Percentiles rank a stretch among this genome's conserved stretches.
Conservation (phyloP, 306 rosid genomes). For the Acmispon strigosus region DNA sequence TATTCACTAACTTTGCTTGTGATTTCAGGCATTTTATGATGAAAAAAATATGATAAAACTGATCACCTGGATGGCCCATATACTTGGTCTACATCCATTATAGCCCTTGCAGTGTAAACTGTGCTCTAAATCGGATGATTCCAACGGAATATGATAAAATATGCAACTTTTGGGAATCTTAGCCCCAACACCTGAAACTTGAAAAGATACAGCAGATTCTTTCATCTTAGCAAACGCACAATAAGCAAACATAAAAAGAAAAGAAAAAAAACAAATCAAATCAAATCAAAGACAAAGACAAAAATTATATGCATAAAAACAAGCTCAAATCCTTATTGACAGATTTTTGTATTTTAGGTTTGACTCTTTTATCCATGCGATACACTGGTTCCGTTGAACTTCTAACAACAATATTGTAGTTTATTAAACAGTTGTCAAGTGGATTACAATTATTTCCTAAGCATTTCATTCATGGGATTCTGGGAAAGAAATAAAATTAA, state of each 20-base stretch:
- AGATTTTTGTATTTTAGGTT: neutral
- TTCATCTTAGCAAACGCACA: neutral
- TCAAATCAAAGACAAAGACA: neutral
- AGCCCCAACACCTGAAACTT: conserved; percentile 53
- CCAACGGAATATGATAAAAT: conserved; percentile 54
- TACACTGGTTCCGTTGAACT: neutral
- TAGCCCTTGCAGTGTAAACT: conserved; percentile 47
- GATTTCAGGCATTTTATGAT: neutral
- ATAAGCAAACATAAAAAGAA: neutral
- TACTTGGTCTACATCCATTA: conserved; percentile 56
- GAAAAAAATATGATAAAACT: neutral
- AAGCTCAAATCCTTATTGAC: neutral
- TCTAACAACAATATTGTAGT: neutral
- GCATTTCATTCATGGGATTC: neutral
- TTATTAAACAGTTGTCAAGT: neutral
- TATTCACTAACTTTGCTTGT: neutral
- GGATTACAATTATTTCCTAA: neutral
- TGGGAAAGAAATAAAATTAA: neutral
- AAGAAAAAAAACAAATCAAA: neutral
- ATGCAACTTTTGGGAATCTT: conserved; percentile 58
- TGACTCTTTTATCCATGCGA: neutral
- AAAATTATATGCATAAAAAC: neutral
- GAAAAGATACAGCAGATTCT: neutral
- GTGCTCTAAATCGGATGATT: conserved; percentile 32
- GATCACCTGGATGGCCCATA: conserved; percentile 70